Base-by-base conservation (phyloP, 352 stramenopile genomes). In the Pythium angustatum region DNA sequence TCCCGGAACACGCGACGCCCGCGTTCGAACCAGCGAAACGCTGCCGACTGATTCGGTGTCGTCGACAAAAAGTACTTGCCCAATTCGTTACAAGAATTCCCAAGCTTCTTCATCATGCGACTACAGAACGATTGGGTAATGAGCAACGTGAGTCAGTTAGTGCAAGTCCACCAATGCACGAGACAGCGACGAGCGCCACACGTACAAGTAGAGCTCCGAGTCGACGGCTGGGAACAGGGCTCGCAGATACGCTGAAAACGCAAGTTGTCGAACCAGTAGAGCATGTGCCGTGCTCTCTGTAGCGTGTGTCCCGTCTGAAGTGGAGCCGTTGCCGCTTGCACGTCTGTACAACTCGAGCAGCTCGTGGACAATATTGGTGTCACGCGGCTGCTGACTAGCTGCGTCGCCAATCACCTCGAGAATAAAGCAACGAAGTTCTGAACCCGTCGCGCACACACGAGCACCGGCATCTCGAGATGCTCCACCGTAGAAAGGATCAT, bases 121-220 rank as follows among this genome's bases (percentile, higher is more conserved):
- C 85, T 94, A 73, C 33, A 31, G 28, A 21, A 36, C n/a, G n/a
- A n/a, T n/a, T n/a, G n/a, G n/a, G n/a, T n/a, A n/a, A n/a, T n/a
- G n/a, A n/a, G n/a, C n/a, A n/a, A n/a, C n/a, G n/a, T n/a, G n/a
- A n/a, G n/a, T n/a, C n/a, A n/a, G n/a, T n/a, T n/a, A n/a, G n/a
- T n/a, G n/a, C n/a, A n/a, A n/a, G n/a, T n/a, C n/a, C n/a, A n/a
- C n/a, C n/a, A 28, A 26, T 12, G 2, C 21, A 21, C 26, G 17
- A n/a, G n/a, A n/a, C n/a, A n/a, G n/a, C n/a, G n/a, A n/a, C n/a
- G n/a, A n/a, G n/a, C n/a, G n/a, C n/a, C n/a, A n/a, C 14, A 90
- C 85, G 47, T 81, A 93, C 83, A 94, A 94, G 66, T 90, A 94
- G 11, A 90, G 62, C 55, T 94, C 83, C 22, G 85, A 90, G 64